Evolutionary conservation across 1,284 basidiomycete species (phyloP).

Genomic region (Cutaneotrichosporon cavernicola): DNA sequence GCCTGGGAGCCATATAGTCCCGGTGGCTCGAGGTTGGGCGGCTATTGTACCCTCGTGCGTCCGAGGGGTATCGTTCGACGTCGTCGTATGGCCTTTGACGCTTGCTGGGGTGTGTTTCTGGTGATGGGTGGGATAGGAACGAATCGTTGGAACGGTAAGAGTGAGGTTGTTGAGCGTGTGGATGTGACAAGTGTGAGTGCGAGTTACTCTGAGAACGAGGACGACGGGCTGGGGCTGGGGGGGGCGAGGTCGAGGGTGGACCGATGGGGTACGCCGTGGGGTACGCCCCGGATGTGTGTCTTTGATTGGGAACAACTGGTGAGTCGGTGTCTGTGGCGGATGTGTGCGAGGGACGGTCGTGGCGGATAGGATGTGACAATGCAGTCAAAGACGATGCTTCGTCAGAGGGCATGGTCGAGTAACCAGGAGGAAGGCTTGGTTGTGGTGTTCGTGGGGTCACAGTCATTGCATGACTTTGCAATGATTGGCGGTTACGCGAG

Average conservation of each 20-base stretch:
- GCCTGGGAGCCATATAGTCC: neutral
- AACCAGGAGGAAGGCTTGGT: neutral
- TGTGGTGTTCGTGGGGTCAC: conserved; percentile 1
- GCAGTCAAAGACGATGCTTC: neutral
- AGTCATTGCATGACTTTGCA: conserved; percentile 9
- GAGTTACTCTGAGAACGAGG: neutral
- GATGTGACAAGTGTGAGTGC: neutral
- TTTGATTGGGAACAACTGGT: neutral
- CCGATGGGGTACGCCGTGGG: neutral
- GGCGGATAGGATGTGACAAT: neutral
- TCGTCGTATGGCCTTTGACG: neutral
- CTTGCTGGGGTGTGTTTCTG: neutral
- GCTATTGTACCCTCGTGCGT: neutral
- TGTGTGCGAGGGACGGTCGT: neutral
- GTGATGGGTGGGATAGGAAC: neutral
- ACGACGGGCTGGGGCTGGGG: neutral
- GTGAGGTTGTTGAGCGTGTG: neutral
- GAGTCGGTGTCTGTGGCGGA: neutral
- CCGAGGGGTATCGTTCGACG: neutral
- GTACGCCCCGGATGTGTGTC: neutral
- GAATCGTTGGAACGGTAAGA: neutral
- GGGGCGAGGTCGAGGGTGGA: neutral
- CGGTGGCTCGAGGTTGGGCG: neutral
- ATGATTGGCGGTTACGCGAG: neutral
- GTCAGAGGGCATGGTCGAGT: neutral